Base-by-base conservation (phyloP, 1,139 yeast species). In the Protomyces arabidopsidicola region DNA sequence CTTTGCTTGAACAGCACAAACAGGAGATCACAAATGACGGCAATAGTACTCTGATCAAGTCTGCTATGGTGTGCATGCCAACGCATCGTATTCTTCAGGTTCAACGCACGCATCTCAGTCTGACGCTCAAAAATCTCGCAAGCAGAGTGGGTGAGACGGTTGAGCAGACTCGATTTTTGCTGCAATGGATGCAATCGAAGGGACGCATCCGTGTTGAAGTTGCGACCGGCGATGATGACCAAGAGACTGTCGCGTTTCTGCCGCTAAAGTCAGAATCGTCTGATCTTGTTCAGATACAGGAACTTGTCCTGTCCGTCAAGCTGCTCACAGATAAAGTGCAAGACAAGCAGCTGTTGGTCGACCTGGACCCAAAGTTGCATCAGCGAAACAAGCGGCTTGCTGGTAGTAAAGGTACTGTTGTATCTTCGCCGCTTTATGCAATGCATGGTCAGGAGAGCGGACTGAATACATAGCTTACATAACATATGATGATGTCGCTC, bases 61-160 rank as follows among this genome's bases (percentile, higher is more conserved):
- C 62, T 10, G 55, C 35, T 39, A n/a, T 58, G 24, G 48, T 55
- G 9, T 39, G 53, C 39, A 22, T 24, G 9, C 53, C 62, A 14
- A 24, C 53, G 24, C 62, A 58, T 20, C 42, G 38, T 16, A 52
- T 58, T 14, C 34, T 58, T 12, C 16, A 27, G n/a, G 12, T 58
- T 14, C 53, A 27, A n/a, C 27, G 20, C 5, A 31, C 51, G 8
- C 52, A 58, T 34, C 18, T 24, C 14, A 58, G 52, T 27, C 34
- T 58, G 31, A 10, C 36, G 8, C 35, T 58, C 16, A 12, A 2
- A 12, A 42, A 51, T 2, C 55, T 58, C 42, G 56, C 50, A 8
- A n/a, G 18, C 16, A 51, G 31, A 20, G 10, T 52, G 2, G 24
- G 45, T 8, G 24, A 22, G 16, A 12, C 48, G 8, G 45, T 18